Evolutionary conservation across 2,329 filamentous ascomycete species (phyloP), one percentile per base, ranked within the genome.

Genomic region (Pseudogymnoascus sp.): DNA sequence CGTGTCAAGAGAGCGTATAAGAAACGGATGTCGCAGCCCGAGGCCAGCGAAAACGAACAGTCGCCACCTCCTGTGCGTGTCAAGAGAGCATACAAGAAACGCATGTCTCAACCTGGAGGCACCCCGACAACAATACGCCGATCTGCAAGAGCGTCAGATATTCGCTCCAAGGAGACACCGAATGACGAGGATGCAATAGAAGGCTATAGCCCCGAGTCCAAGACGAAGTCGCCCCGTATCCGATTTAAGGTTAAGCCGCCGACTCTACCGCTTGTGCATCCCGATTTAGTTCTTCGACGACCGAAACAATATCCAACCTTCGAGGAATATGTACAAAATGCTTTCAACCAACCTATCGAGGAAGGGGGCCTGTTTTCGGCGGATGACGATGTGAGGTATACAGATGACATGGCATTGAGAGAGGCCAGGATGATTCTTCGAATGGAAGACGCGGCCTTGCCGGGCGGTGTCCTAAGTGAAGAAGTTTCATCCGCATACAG

Each of bases 391-490:
- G 78, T 80, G 0, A 73, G 75, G 15, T 83, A 83, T 68, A 87
- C 86, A 1, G 79, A 85, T 10, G 84, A 88, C 62, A 80, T 84
- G 71, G 87, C 87, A 1, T 73, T 77, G 50, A 81, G 82, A 62
- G 92, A 97, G 75, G 92, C 91, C 1, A 76, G 77, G 15, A 76
- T 86, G n/a, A 83, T 95, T 17, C 68, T 85, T 64, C 84, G 85
- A 33, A 85, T 96, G 28, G 85, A 92, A 68, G 78, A 86, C 59
- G 93, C 91, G 67, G 85, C 86, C 3, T 81, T 90, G 70, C 84
- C 87, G 4, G 93, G 92, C 15, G 91, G 91, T 1, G 74, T 92
- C 3, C 80, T 97, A 28, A 91, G 88, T 61, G 78, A 82, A 62
- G 85, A 86, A 65, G 81, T 82, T 65, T 93, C 90, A 72, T 87